Evolutionary conservation across 148 eudicot genomes (phyloP), one percentile per base, ranked within the genome.

Genomic region (Cornus kousa): DNA sequence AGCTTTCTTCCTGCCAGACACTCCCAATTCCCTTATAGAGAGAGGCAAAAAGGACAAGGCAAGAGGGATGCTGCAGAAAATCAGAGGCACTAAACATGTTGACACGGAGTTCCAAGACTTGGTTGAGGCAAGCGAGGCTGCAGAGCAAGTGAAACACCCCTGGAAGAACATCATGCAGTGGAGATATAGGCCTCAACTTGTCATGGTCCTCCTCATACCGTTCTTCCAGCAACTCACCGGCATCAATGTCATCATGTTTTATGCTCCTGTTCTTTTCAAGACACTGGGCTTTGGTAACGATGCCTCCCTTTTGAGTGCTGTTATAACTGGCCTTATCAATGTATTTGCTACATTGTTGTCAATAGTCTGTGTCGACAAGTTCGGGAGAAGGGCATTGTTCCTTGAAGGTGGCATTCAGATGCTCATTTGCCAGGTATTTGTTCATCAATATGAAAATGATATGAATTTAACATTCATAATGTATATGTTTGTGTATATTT

Each of bases 141-240:
- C 89, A 1, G 79, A 81, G 74, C 68, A 69, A 59, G 85, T 86
- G 3, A n/a, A 76, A 3, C 68, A 72, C 64, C 88, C 86, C 1
- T 81, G 86, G 87, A 79, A 17, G 9, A 82, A 76, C 68, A 71
- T 84, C 2, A 0, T 71, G 43, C 12, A 84, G 35, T 48, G 55
- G 0, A 32, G 73, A 3, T 76, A 84, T 57, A 66, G 87, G 43
- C 89, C 89, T 24, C 87, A 87, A 37, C 85, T 87, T 1, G 67
- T 67, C 7, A 69, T 87, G 1, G 81, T 78, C 17, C 4, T 72
- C 3, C 35, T 72, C 4, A 82, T 87, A 6, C 89, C 89, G 0
- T 84, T 82, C 48, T 87, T 87, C 76, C 87, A 87, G 55, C 89
- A 87, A 20, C 17, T 87, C 22, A 86, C 86, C 0, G 88, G 88